These are phyloP conservation scores for Phytopythium aichiense DNA, from an alignment of 352 stramenopile genomes.

Conservation along the genomic window DNA sequence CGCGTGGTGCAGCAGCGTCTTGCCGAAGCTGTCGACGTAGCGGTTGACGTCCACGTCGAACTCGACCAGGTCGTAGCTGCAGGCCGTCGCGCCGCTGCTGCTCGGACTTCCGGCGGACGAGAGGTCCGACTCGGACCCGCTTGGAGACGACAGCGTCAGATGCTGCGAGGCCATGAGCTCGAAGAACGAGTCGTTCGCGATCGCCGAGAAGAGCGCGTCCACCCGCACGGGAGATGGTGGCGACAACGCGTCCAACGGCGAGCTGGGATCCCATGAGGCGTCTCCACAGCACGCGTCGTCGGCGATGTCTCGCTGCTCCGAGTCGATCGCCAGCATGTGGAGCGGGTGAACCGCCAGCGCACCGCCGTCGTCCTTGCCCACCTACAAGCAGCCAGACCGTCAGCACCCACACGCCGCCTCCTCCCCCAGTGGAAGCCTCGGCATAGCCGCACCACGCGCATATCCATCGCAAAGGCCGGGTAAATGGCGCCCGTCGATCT, in stretches of 20 bases:
- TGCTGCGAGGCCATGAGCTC: conserved; percentile 18
- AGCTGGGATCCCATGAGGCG: not conserved
- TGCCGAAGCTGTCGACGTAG: conserved; percentile 46
- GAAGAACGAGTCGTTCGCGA: conserved; percentile 19
- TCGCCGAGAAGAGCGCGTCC: conserved; percentile 19
- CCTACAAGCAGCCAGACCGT: not conserved
- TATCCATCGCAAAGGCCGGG: conserved; percentile 8
- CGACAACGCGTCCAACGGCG: not conserved
- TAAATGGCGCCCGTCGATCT: conserved; percentile 1
- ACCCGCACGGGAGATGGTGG: not conserved
- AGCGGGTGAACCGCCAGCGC: not conserved
- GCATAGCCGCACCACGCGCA: not conserved
- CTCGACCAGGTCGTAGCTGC: conserved; percentile 2
- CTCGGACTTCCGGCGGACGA: not conserved
- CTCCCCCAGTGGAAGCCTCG: too few species aligned
- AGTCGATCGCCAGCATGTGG: not conserved
- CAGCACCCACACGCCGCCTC: too few species aligned
- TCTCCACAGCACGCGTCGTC: not conserved
- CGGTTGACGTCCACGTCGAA: conserved; percentile 30
- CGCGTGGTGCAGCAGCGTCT: conserved; percentile 64
- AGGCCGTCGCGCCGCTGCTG: not conserved
- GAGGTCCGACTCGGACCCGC: conserved; percentile 7
- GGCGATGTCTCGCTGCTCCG: not conserved
- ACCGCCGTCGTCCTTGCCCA: conserved; percentile 1
- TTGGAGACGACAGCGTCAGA: conserved; percentile 11